A percentile compares a stretch with the other conserved stretches of the same genome.
Conservation (phyloP, 345 rosid species). For the Heritiera fomes region DNA sequence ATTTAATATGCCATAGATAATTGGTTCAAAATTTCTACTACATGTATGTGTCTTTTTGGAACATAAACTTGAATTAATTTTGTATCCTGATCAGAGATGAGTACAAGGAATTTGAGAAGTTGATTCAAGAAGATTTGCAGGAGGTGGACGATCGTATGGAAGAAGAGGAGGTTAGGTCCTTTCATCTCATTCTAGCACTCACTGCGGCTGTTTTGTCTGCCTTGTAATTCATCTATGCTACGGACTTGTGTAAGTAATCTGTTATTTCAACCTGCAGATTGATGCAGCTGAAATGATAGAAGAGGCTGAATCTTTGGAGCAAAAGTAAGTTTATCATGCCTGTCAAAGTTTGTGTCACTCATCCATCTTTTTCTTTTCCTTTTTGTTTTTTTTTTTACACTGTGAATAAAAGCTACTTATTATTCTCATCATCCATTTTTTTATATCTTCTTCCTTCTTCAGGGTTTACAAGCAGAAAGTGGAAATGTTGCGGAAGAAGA, state of each 20-base stretch:
- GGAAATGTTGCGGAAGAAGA: constrained; percentile 64
- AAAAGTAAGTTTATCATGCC: constrained; percentile 53
- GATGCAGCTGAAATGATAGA: constrained; percentile 96
- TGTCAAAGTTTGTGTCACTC: constrained; percentile 1
- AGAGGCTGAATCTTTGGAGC: constrained; percentile 83
- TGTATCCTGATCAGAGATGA: constrained; percentile 59
- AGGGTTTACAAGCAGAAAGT: constrained; percentile 67
- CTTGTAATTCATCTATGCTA: not conserved
- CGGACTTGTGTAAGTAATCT: not conserved
- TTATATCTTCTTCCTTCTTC: constrained; percentile 7
- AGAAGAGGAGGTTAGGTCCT: constrained; percentile 81
- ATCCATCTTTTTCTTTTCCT: not conserved
- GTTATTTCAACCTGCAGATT: constrained; percentile 47
- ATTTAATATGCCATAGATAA: not conserved
- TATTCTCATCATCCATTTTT: not conserved
- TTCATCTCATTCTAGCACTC: not conserved
- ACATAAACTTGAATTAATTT: not conserved
- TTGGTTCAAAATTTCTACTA: not conserved
- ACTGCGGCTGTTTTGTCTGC: not conserved
- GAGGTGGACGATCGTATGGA: constrained; percentile 90
- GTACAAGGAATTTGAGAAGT: constrained; percentile 91
- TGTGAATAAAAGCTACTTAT: not conserved
- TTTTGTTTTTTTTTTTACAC: not conserved
- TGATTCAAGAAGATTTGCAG: constrained; percentile 84
- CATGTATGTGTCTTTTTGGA: not conserved